Percentiles rank a stretch among this genome's conserved stretches.
These are phyloP conservation scores for Penicillium paneum DNA, from an alignment of 2,329 filamentous ascomycete genomes.

Conservation along the genomic window DNA sequence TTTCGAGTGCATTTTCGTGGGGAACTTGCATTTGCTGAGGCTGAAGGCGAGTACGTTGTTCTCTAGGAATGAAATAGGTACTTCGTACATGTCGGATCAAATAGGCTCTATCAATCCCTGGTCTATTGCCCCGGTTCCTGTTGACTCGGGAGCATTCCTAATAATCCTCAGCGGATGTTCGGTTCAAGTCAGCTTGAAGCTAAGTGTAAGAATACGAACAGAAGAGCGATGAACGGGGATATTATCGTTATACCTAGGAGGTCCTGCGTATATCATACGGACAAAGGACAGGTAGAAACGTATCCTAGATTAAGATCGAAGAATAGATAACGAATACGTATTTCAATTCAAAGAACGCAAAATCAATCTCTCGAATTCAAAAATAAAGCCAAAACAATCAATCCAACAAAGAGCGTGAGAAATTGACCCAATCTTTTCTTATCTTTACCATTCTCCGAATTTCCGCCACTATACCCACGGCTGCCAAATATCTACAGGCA, in stretches of 20 bases:
- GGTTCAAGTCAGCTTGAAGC: not conserved
- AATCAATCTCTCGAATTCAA: not conserved
- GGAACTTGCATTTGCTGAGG: too few species aligned
- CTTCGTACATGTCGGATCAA: too few species aligned
- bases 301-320: not conserved
- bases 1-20: too few species aligned
- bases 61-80: too few species aligned
- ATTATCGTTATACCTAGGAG: not conserved
- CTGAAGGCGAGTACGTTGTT: too few species aligned
- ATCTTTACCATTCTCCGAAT: not conserved
- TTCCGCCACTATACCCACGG: too few species aligned
- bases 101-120: too few species aligned
- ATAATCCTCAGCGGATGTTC: too few species aligned
- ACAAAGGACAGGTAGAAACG: not conserved
- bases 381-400: not conserved
- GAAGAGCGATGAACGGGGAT: not conserved
- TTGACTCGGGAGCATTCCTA: too few species aligned
- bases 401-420: not conserved
- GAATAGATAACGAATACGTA: not conserved
- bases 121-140: too few species aligned
- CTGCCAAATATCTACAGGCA: slow-evolving; percentile 26
- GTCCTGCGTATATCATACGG: too few species aligned
- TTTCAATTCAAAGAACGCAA: not conserved
- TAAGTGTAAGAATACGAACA: not conserved
- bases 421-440: not conserved